Base-by-base conservation (phyloP, 169 alveolate species). In the Blepharisma undulans region DNA sequence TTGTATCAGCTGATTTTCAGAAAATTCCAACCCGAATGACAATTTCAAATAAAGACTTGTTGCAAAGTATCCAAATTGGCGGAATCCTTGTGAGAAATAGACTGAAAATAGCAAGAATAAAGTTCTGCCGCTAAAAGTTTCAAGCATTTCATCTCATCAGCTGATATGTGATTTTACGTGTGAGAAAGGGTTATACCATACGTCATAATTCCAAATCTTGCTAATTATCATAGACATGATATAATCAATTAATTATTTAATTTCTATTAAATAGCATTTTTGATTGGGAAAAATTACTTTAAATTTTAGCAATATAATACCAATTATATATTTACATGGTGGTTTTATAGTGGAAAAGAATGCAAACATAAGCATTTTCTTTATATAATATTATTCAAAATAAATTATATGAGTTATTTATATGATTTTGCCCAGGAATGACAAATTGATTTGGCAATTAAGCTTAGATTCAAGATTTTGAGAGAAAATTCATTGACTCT, bases 11-110 rank as follows among this genome's bases (percentile, higher is more conserved):
- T 34, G 60, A 12, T 29, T 29, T 72, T 71, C 89, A 30, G 92
- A 59, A 29, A 90, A 90, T 4, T 32, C 33, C 76, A 88, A 1
- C 76, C 36, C 60, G 79, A 88, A 72, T 27, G 33, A 61, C 66
- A 74, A 32, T 88, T 88, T 88, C 32, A 74, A 88, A 60, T 81
- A 88, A 1, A 88, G 59, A 60, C 25, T 66, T 18, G 61, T 71
- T n/a, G 92, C 92, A 21, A 59, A 29, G 10, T 21, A 21, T n/a
- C 78, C 72, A 60, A 82, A 82, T 30, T 21, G 34, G 33, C 89
- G 72, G 76, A 82, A 82, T 21, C 89, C 89, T 60, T 82, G 89
- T 25, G 89, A 32, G 27, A 21, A 22, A 30, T 82, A 82, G 4
- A 82, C 76, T 4, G 60, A 30, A 19, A 82, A 21, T 21, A 59